phyloP scores from a whole-genome alignment of 139 green algal species.

The Pseudopediastrum boryanum region DNA sequence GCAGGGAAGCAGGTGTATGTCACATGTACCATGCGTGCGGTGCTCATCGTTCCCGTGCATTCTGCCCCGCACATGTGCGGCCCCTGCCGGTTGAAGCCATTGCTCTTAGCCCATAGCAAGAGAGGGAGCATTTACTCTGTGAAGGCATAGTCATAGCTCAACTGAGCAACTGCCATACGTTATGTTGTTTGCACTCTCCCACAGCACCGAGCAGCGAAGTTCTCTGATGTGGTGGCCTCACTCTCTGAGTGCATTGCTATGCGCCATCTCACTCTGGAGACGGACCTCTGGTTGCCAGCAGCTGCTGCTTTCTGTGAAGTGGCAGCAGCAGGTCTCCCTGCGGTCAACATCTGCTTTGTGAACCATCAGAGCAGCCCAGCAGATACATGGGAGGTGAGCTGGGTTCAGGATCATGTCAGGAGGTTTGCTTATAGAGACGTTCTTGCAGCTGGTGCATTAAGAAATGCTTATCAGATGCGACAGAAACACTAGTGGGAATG shows the following conservation, averaged over 20 bases:
- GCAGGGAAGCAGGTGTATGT: too few relatives aligned
- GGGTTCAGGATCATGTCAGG: conserved; percentile 63
- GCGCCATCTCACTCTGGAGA: conserved; percentile 37
- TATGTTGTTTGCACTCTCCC: neutral
- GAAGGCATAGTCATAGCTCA: neutral
- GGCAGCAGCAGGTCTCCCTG: conserved; percentile 68
- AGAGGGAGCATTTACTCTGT: neutral
- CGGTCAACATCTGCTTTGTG: conserved; percentile 68
- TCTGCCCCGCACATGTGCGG: neutral
- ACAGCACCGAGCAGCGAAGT: conserved; percentile 61
- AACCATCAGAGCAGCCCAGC: conserved; percentile 30
- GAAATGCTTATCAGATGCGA: neutral
- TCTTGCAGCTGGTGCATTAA: conserved; percentile 34
- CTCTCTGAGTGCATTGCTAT: conserved; percentile 75
- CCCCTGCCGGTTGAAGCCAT: too few relatives aligned
- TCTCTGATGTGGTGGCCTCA: conserved; percentile 57
- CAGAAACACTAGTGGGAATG: neutral
- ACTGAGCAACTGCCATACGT: neutral
- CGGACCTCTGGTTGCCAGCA: conserved; percentile 70
- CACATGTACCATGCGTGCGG: too few relatives aligned
- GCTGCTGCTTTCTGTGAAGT: conserved; percentile 63
- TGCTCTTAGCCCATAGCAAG: neutral
- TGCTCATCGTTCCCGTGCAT: neutral
- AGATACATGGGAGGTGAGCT: conserved; percentile 25
- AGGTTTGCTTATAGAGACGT: conserved; percentile 62